phyloP scores from a whole-genome alignment of 805 yeast species.

The Ogataea paraovalis region DNA sequence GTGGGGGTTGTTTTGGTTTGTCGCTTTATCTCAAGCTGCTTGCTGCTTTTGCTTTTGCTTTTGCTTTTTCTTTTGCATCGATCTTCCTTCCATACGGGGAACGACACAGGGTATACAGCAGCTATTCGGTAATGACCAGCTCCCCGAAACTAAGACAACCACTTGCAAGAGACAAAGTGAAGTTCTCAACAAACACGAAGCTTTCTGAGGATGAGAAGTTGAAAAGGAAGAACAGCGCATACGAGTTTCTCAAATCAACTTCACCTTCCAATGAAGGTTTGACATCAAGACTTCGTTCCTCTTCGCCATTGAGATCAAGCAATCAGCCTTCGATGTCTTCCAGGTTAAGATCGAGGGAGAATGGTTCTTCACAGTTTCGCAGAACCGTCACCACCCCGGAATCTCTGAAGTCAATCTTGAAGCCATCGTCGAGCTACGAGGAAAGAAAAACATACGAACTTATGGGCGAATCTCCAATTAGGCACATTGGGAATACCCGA shows the following conservation, averaged over 20 bases:
- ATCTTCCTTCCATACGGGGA: too few species aligned
- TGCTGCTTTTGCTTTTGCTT: neutral
- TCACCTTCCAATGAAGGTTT: neutral
- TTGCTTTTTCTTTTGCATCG: too few species aligned
- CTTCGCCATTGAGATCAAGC: conserved; percentile 3
- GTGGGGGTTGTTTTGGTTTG: neutral
- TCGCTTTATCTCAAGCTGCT: neutral
- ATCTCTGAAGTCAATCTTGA: conserved; percentile 14
- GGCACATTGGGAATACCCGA: conserved; percentile 11
- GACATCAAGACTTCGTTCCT: conserved; percentile 5
- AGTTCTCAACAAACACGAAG: conserved; percentile 15
- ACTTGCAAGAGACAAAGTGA: conserved; percentile 11
- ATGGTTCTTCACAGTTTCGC: neutral
- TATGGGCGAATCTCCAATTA: conserved; percentile 28
- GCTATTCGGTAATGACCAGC: conserved; percentile 1
- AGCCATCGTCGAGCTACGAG: conserved; percentile 3
- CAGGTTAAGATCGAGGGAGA: neutral
- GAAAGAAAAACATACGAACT: conserved; percentile 23
- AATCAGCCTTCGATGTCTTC: neutral
- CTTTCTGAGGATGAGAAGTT: conserved; percentile 17
- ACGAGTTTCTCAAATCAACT: conserved; percentile 8
- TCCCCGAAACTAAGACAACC: conserved; percentile 7
- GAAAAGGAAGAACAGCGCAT: conserved; percentile 13
- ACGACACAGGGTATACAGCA: too few species aligned
- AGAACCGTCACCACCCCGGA: conserved; percentile 3